Evolutionary conservation across 768 basidiomycete species (phyloP).

Genomic region (Solioccasus polychromus): DNA sequence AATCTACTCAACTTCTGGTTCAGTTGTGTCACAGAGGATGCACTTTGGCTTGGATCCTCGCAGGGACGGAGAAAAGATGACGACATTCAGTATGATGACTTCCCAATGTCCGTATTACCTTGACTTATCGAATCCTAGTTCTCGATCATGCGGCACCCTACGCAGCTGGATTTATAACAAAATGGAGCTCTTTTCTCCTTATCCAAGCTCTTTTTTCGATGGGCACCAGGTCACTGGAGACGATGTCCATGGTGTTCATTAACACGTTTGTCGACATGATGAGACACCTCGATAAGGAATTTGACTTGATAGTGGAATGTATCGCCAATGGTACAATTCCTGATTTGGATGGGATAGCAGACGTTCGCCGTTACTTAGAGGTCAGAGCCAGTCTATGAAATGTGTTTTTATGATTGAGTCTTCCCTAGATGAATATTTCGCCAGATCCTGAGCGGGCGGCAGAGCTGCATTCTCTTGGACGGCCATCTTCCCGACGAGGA

Average conservation of each 20-base stretch:
- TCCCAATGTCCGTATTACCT: no score
- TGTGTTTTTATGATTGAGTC: not conserved
- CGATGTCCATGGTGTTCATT: conserved; percentile 1
- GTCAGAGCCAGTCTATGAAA: not conserved
- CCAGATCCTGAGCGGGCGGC: not conserved
- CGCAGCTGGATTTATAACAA: not conserved
- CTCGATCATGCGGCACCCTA: not conserved
- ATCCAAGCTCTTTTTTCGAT: not conserved
- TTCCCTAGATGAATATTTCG: not conserved
- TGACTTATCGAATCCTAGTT: no score
- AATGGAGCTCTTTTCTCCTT: not conserved
- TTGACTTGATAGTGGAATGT: conserved; percentile 5
- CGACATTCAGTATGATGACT: no score
- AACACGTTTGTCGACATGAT: conserved; percentile 7
- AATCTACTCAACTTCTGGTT: no score
- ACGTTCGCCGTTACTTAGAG: not conserved
- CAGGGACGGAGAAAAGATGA: no score
- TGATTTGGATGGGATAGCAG: not conserved
- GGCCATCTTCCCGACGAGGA: no score
- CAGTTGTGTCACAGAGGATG: no score
- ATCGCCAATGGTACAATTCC: conserved; percentile 7
- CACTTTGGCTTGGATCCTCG: no score
- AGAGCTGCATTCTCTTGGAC: no score
- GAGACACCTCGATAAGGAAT: conserved; percentile 8
- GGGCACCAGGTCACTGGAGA: not conserved